A percentile compares a stretch with the other conserved stretches of the same genome.
Evolutionary conservation across 2,329 filamentous ascomycete genomes (phyloP).

Genomic region (Calonectria honghensis): DNA sequence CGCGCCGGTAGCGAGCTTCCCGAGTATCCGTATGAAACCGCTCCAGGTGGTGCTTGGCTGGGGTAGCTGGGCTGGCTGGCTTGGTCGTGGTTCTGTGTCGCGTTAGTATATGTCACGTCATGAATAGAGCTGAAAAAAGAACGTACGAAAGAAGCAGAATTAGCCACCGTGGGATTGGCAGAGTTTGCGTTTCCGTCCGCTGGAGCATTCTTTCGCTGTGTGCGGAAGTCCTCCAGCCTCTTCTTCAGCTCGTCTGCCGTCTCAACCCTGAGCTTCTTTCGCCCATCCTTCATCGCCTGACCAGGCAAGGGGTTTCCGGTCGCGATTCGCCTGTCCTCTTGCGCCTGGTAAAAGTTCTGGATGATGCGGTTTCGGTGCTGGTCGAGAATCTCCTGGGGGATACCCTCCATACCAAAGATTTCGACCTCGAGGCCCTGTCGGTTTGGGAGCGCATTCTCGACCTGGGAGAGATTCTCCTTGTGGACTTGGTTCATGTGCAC

Average conservation of each 20-base stretch:
- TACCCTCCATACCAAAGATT: slow-evolving; percentile 99
- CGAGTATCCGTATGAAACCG: slow-evolving; percentile 59
- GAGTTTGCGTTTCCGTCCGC: slow-evolving; percentile 66
- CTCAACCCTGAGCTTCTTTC: slow-evolving; percentile 84
- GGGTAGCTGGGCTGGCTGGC: slow-evolving; percentile 47
- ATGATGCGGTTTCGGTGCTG: slow-evolving; percentile 92
- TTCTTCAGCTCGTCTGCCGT: slow-evolving; percentile 85
- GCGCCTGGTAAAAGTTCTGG: slow-evolving; percentile 88
- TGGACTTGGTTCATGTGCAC: slow-evolving; percentile 99
- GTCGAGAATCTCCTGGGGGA: slow-evolving; percentile 88
- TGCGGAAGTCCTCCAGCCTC: slow-evolving; percentile 85
- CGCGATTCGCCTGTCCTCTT: slow-evolving; percentile 86
- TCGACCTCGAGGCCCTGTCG: slow-evolving; percentile 91
- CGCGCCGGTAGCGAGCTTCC: slow-evolving; percentile 67
- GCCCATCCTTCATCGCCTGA: slow-evolving; percentile 77
- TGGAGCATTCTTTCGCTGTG: slow-evolving; percentile 77
- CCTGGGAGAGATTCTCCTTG: slow-evolving; percentile 90
- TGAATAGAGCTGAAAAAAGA: neutral
- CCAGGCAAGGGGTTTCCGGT: slow-evolving; percentile 90
- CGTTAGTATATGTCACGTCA: slow-evolving; percentile 46
- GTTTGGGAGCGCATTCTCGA: slow-evolving; percentile 94
- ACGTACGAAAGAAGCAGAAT: slow-evolving; percentile 76
- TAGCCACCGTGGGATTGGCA: slow-evolving; percentile 62
- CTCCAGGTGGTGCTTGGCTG: slow-evolving; percentile 46
- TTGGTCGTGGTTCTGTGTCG: slow-evolving; percentile 58